Percentiles rank a stretch among this genome's conserved stretches.
Conservation (phyloP, 148 eudicot species). For the Fagopyrum esculentum region DNA sequence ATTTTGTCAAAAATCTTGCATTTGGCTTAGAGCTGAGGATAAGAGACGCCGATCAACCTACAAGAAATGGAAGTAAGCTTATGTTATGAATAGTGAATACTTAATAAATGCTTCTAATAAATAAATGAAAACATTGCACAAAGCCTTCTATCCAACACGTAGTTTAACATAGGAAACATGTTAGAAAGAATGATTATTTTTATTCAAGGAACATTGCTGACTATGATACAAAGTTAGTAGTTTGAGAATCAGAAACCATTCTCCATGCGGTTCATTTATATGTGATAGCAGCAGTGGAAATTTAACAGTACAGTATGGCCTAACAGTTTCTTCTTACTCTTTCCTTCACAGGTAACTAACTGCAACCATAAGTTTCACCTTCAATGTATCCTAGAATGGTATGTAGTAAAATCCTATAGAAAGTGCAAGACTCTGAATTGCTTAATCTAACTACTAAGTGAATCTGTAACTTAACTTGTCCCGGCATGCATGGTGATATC, state of each 20-base stretch:
- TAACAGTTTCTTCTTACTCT: background rate
- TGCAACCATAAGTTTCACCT: conserved; percentile 1
- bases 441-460: no score
- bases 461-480: no score
- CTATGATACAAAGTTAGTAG: background rate
- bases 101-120: background rate
- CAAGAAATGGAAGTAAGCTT: background rate
- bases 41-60: background rate
- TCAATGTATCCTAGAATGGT: conserved; percentile 6
- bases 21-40: background rate
- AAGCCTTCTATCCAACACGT: no score
- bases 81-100: background rate
- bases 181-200: no score
- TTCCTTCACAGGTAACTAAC: background rate
- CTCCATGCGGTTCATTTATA: background rate
- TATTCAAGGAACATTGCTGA: background rate
- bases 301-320: background rate
- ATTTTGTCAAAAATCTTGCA: background rate
- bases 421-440: background rate
- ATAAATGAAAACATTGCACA: no score
- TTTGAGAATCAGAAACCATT: background rate
- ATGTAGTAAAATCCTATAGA: background rate
- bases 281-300: background rate
- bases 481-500: no score
- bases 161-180: no score